Evolutionary conservation across 306 rosid genomes (phyloP).

Genomic region (Castanea mollissima): DNA sequence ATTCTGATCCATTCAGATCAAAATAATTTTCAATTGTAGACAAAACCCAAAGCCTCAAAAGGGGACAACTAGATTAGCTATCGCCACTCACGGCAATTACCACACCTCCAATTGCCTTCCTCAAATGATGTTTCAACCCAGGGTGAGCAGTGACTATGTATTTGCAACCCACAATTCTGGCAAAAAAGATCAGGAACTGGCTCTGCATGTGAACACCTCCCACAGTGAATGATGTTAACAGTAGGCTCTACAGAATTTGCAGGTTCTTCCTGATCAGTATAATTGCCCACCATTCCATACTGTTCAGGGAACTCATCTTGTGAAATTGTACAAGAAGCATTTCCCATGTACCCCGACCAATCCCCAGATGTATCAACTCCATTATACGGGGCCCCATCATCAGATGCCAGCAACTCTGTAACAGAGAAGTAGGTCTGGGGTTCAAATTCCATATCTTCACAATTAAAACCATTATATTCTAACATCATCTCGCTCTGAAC

Average conservation of each 20-base stretch:
- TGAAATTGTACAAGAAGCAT: conserved; percentile 14
- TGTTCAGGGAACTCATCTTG: conserved; percentile 34
- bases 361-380: conserved; percentile 53
- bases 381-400: conserved; percentile 38
- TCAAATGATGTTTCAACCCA: conserved; percentile 46
- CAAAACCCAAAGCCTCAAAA: background rate
- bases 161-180: conserved; percentile 56
- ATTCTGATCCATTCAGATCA: conserved; percentile 10
- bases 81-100: conserved; percentile 74
- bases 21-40: background rate
- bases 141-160: conserved; percentile 72
- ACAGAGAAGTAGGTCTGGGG: conserved; percentile 78
- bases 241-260: conserved; percentile 20
- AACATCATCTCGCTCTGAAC: conserved; percentile 38
- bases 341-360: conserved; percentile 38
- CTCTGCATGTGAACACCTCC: conserved; percentile 48
- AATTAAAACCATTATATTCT: conserved; percentile 42
- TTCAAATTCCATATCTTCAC: conserved; percentile 57
- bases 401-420: conserved; percentile 67
- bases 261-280: conserved; percentile 25
- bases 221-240: conserved; percentile 30
- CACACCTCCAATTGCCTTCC: conserved; percentile 64
- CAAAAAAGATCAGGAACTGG: conserved; percentile 80
- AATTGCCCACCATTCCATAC: conserved; percentile 21
- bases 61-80: conserved; percentile 29